phyloP scores from a whole-genome alignment of 139 green algal species.

The Tetradesmus lagerheimii region DNA sequence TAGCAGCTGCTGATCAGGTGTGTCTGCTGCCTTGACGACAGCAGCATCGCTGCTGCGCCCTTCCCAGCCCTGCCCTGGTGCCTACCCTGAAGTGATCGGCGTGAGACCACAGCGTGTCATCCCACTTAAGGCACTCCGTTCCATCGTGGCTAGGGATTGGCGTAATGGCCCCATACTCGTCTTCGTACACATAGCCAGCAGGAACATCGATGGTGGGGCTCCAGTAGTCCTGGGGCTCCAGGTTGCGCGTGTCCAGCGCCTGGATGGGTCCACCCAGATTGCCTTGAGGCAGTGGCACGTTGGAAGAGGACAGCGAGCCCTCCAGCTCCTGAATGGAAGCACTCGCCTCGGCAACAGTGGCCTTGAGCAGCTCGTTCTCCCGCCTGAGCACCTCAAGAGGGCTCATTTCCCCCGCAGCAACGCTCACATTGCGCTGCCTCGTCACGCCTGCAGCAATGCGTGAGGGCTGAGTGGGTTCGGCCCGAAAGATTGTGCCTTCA shows the following conservation, averaged over 20 bases:
- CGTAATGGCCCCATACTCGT: slow-evolving; percentile 60
- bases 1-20: neutral
- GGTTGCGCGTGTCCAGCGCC: neutral
- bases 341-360: neutral
- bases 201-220: slow-evolving; percentile 62
- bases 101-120: slow-evolving; percentile 85
- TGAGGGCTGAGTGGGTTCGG: neutral
- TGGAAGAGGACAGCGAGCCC: slow-evolving; percentile 11
- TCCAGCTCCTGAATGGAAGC: slow-evolving; percentile 54
- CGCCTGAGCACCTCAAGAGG: slow-evolving; percentile 73
- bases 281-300: slow-evolving; percentile 38
- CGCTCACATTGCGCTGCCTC: neutral
- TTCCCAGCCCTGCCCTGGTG: neutral
- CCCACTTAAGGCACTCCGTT: slow-evolving; percentile 90
- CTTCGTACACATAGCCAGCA: slow-evolving; percentile 53
- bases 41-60: neutral
- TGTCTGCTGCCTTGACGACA: neutral
- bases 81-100: slow-evolving; percentile 91
- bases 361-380: slow-evolving; percentile 86
- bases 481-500: neutral
- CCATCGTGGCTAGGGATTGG: slow-evolving; percentile 86
- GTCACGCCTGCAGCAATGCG: neutral
- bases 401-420: neutral
- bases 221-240: slow-evolving; percentile 62
- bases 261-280: neutral